Evolutionary conservation across 805 yeast species (phyloP), one percentile per base, ranked within the genome.

Genomic region (Pichia rugopelliculosa): DNA sequence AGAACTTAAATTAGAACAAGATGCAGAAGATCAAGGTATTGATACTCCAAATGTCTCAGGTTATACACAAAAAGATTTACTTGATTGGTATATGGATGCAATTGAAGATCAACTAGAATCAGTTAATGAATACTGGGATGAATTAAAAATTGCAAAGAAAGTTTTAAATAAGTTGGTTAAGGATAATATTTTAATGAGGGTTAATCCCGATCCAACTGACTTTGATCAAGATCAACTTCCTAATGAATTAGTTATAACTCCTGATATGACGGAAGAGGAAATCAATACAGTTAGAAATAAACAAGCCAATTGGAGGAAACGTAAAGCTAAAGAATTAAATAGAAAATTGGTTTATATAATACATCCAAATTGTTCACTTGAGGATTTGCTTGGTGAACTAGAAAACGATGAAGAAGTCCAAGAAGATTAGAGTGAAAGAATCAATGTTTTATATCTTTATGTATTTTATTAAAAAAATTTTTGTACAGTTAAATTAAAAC

Each of bases 291-390:
- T 58, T 18, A 40, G 40, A 15, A 38, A 36, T 4, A 49, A 45
- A 23, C 47, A 38, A 12, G 44, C 22, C 1, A 45, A 36, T 26
- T 54, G 56, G 57, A 45, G 21, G 51, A 59, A 53, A 42, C 52
- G 44, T 34, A 53, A 52, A 37, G 54, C 49, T 7, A 55, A 50
- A 22, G 61, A 58, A 48, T 41, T 50, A 54, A 54, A 47, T 48
- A 63, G 62, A 51, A 55, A 67, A 46, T 54, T 71, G 49, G 69
- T 76, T 15, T 79, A 75, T 53, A 77, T 78, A 30, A 65, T 79
- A 47, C 95, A 87, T 69, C 96, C 96, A 47, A 87, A 87, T 64
- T 84, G 90, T 68, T 85, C 89, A 17, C 77, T 85, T 49, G 73
- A 82, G 54, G 95, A 86, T 56, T 74, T 76, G 61, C 73, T 77